Percentiles rank a stretch among this genome's conserved stretches.
Conservation (phyloP, 306 rosid species). For the Carpinus fangiana region DNA sequence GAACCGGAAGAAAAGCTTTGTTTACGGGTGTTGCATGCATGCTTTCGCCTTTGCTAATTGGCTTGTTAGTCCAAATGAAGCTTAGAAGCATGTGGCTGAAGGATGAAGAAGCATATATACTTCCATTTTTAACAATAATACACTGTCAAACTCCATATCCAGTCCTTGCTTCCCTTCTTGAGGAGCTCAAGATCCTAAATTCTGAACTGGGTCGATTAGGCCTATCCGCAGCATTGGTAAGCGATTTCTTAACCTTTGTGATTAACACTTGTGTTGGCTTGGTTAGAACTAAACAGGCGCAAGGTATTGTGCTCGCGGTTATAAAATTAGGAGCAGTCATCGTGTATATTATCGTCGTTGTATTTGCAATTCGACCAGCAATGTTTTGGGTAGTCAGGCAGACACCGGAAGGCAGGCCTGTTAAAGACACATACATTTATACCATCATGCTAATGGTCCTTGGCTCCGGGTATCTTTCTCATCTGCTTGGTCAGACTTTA, state of each 20-base stretch:
- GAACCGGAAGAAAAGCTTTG: slow-evolving; percentile 48
- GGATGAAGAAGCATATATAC: slow-evolving; percentile 4
- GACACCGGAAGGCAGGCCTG: too few species aligned
- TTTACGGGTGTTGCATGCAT: slow-evolving; percentile 29
- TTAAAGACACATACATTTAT: too few species aligned
- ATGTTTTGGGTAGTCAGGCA: too few species aligned
- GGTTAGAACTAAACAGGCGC: rapidly evolving
- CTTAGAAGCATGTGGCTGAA: neutral
- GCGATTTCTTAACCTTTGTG: slow-evolving; percentile 19
- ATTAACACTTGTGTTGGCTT: neutral
- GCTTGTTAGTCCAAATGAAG: neutral
- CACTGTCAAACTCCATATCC: slow-evolving; percentile 35
- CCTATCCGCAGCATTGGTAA: slow-evolving; percentile 50
- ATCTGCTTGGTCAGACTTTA: too few species aligned
- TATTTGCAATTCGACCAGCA: too few species aligned
- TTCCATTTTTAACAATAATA: slow-evolving; percentile 6
- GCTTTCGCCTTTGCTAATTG: neutral
- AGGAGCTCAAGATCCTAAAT: slow-evolving; percentile 45
- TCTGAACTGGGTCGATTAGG: slow-evolving; percentile 52
- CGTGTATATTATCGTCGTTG: too few species aligned
- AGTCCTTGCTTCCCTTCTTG: slow-evolving; percentile 29
- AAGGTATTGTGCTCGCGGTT: too few species aligned
- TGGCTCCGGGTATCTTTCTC: too few species aligned
- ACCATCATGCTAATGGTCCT: too few species aligned
- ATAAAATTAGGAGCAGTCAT: too few species aligned